phyloP scores from a whole-genome alignment of 2,329 filamentous ascomycete species.

The Penicillium expansum region DNA sequence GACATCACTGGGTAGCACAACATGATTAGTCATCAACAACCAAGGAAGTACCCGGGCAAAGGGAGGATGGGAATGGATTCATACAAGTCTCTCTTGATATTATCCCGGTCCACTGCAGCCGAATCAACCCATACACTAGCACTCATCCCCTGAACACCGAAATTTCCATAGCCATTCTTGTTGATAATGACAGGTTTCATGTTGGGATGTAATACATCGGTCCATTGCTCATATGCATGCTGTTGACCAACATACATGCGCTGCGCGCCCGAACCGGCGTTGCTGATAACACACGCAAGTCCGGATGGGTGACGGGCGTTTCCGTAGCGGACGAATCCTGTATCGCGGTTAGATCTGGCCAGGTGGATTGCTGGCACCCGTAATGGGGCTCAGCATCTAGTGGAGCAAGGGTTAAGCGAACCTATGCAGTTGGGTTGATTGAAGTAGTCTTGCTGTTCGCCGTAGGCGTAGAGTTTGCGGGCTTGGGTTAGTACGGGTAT shows the following conservation, averaged over 20 bases:
- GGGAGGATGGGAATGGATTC: background rate
- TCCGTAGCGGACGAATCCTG: slow-evolving; percentile 53
- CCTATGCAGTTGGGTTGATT: slow-evolving; percentile 61
- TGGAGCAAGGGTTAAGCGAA: slow-evolving; percentile 5
- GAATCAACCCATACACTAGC: slow-evolving; percentile 62
- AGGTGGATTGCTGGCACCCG: background rate
- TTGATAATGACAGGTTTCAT: slow-evolving; percentile 57
- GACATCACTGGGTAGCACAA: slow-evolving; percentile 1
- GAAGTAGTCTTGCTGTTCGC: slow-evolving; percentile 63
- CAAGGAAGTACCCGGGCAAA: background rate
- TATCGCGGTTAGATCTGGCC: background rate
- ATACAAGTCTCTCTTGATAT: slow-evolving; percentile 14
- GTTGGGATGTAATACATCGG: slow-evolving; percentile 58
- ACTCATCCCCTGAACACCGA: slow-evolving; percentile 53
- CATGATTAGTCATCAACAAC: background rate
- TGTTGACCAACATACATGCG: slow-evolving; percentile 61
- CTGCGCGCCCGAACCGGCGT: slow-evolving; percentile 49
- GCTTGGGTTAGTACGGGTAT: slow-evolving; percentile 61
- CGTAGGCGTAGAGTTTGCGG: slow-evolving; percentile 65
- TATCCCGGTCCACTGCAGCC: slow-evolving; percentile 37
- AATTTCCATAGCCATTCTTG: slow-evolving; percentile 57
- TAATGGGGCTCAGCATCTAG: background rate
- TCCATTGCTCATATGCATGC: slow-evolving; percentile 61
- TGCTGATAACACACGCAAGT: slow-evolving; percentile 58
- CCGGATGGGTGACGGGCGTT: slow-evolving; percentile 50